Percentiles rank a stretch among this genome's conserved stretches.
Conservation (phyloP, 371 early-diverging fungal species). For the Actinomortierella wolfii region DNA sequence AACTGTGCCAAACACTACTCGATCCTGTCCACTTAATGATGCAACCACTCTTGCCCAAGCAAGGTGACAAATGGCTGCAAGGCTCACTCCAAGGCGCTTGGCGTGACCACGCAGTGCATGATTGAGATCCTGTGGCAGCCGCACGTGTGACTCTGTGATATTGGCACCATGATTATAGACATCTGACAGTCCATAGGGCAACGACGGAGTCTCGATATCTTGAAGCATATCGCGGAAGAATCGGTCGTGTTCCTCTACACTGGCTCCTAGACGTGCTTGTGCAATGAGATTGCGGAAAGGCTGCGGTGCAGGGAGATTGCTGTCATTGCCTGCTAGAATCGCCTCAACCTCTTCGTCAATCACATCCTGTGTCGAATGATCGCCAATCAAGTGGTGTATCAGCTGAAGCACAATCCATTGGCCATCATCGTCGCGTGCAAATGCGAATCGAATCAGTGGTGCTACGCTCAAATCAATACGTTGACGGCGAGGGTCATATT, state of each 20-base stretch:
- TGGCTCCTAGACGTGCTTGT: neutral
- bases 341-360: slow-evolving; percentile 7
- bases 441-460: neutral
- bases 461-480: neutral
- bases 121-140: slow-evolving; percentile 3
- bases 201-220: slow-evolving; percentile 7
- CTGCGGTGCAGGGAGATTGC: slow-evolving; percentile 5
- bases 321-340: slow-evolving; percentile 7
- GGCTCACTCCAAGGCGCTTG: slow-evolving; percentile 12
- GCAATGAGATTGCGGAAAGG: slow-evolving; percentile 23
- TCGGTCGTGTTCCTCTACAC: neutral
- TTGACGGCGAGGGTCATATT: neutral
- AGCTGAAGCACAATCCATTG: neutral
- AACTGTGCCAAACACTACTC: slow-evolving; percentile 18
- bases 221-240: slow-evolving; percentile 7
- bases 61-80: slow-evolving; percentile 13
- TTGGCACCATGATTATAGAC: slow-evolving; percentile 4
- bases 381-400: neutral
- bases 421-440: neutral
- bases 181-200: slow-evolving; percentile 6
- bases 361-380: slow-evolving; percentile 3
- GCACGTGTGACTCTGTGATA: neutral
- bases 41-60: slow-evolving; percentile 16
- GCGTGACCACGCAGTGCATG: slow-evolving; percentile 1
- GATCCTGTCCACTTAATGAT: slow-evolving; percentile 9